Base-by-base conservation (phyloP, 2,329 filamentous ascomycete species). In the Xylaria sp. region DNA sequence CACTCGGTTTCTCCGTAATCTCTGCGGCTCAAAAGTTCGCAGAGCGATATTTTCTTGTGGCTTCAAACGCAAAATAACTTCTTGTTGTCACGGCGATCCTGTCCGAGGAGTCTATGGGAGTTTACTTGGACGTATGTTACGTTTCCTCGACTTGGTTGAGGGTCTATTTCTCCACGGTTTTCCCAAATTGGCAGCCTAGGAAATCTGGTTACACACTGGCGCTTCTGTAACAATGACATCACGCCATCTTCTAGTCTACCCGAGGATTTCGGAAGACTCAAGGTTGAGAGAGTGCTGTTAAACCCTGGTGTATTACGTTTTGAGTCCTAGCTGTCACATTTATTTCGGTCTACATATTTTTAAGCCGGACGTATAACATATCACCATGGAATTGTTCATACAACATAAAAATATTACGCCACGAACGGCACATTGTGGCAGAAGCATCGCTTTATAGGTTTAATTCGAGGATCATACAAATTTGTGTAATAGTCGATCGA, bases 211-310 rank as follows among this genome's bases (percentile, higher is more conserved):
- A n/a, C n/a, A 31, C 28, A 31, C 9, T 31, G 9, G 9, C 9
- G 28, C 28, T 9, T 31, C 28, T 31, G 28, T 31, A 19, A 17
- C 17, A 28, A 49, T 61, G 57, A 64, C 23, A 64, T 64, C 61
- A 49, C 37, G 4, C 14, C 12, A 17, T 49, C 17, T 33, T 21
- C 12, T 7, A 38, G 33, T n/a, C 9, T 9, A 31, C n/a, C n/a
- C n/a, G 8, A 17, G 31, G 25, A 6, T 21, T 11, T 31, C 19
- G 31, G 2, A 9, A 3, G 8, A 11, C 21, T n/a, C 3, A 7
- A 19, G 17, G n/a, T 42, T 43, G 19, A 28, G 25, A 17, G 2
- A 46, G 37, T 12, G 11, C 12, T 46, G 33, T 33, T 51, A 8
- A 31, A 35, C 12, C n/a, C 17, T 12, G 19, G 25, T 21, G 21